Conservation (phyloP, 768 basidiomycete species). For the Tephrocybe sp. region DNA sequence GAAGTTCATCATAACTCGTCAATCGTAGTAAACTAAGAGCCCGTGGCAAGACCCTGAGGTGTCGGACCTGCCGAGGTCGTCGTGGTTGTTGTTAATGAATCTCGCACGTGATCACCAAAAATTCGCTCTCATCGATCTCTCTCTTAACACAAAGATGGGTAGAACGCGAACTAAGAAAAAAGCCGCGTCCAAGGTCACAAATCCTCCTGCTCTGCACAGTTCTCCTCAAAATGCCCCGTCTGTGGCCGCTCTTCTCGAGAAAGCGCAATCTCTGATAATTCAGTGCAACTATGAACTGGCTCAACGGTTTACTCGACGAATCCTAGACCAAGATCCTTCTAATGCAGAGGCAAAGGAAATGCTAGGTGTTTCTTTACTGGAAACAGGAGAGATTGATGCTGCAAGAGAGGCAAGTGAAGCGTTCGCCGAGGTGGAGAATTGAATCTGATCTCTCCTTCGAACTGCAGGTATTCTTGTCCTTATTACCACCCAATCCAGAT, state of each 20-base stretch:
- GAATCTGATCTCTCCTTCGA: constrained; percentile 1
- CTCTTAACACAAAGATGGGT: constrained; percentile 41
- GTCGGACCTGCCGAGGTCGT: not conserved
- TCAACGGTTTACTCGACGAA: constrained; percentile 64
- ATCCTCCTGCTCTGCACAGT: constrained; percentile 20
- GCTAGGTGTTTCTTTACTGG: constrained; percentile 75
- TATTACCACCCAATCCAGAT: constrained; percentile 61
- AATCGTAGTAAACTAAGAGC: not conserved
- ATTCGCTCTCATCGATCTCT: constrained; percentile 12
- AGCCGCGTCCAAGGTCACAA: constrained; percentile 32
- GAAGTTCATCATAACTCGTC: constrained; percentile 24
- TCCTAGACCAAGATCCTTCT: constrained; percentile 60
- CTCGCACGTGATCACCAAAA: constrained; percentile 30
- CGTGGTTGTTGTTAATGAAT: not conserved
- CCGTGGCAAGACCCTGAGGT: not conserved
- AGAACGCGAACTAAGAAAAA: constrained; percentile 54
- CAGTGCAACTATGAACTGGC: constrained; percentile 88
- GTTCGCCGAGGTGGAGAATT: not conserved
- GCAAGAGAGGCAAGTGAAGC: constrained; percentile 61
- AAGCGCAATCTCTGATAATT: constrained; percentile 77
- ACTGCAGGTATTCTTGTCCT: constrained; percentile 57
- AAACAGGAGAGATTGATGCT: constrained; percentile 71
- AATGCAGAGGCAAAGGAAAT: constrained; percentile 78
- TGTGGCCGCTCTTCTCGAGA: constrained; percentile 60
- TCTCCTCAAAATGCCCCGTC: constrained; percentile 37